phyloP scores from a whole-genome alignment of 2,329 filamentous ascomycete genomes.

The Metarhizium album region DNA sequence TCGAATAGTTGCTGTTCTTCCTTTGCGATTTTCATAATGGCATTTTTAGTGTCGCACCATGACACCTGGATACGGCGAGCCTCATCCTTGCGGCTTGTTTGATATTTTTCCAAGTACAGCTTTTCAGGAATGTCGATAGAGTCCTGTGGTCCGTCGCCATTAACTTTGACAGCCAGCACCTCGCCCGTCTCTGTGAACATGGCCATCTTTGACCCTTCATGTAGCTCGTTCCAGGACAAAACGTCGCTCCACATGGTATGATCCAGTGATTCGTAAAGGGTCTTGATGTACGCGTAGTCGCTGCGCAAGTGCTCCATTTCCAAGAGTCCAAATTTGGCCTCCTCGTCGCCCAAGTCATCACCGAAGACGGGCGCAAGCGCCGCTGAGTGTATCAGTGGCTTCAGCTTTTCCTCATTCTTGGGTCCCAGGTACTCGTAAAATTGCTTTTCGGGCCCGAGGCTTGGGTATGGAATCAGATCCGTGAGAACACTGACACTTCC shows the following conservation, averaged over 20 bases:
- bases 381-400: slow-evolving; percentile 24
- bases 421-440: slow-evolving; percentile 33
- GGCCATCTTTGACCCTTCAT: slow-evolving; percentile 29
- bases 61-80: slow-evolving; percentile 33
- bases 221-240: slow-evolving; percentile 24
- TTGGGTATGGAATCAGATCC: slow-evolving; percentile 23
- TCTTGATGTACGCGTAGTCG: slow-evolving; percentile 28
- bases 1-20: slow-evolving; percentile 18
- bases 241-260: slow-evolving; percentile 36
- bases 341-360: slow-evolving; percentile 20
- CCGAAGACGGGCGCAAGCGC: slow-evolving; percentile 18
- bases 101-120: slow-evolving; percentile 45
- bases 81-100: slow-evolving; percentile 32
- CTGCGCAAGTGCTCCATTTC: slow-evolving; percentile 27
- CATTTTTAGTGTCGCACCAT: slow-evolving; percentile 22
- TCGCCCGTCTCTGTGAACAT: slow-evolving; percentile 36
- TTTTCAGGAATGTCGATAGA: slow-evolving; percentile 39
- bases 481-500: slow-evolving; percentile 41
- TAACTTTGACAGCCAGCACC: slow-evolving; percentile 37
- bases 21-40: slow-evolving; percentile 13
- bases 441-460: slow-evolving; percentile 26
- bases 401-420: slow-evolving; percentile 14
- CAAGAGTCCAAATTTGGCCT: slow-evolving; percentile 30
- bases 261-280: slow-evolving; percentile 37
- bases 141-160: slow-evolving; percentile 28